Conservation (phyloP, 2,329 filamentous ascomycete genomes). For the Venturia asperata region DNA sequence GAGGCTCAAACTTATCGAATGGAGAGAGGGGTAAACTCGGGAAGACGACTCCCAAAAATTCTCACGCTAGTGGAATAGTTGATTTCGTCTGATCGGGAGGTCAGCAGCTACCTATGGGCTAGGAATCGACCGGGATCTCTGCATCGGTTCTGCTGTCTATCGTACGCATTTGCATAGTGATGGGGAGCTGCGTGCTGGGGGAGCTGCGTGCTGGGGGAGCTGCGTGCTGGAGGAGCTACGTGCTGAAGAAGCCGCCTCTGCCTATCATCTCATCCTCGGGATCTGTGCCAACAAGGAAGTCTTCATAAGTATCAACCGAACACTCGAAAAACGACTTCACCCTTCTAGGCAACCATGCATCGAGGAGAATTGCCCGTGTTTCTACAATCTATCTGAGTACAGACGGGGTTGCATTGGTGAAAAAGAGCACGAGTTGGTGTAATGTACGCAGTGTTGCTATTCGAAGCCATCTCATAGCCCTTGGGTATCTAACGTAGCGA, state of each 20-base stretch:
- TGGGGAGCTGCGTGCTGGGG: neutral
- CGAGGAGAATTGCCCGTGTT: neutral
- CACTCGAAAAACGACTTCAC: neutral
- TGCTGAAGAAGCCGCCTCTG: neutral
- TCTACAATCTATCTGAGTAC: neutral
- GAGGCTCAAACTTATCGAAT: neutral
- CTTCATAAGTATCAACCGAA: neutral
- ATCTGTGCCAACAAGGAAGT: neutral
- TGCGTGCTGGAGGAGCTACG: too few species aligned
- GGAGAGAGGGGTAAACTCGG: neutral
- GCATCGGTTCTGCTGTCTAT: neutral
- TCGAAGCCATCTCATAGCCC: neutral
- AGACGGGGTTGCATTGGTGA: neutral
- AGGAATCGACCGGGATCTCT: neutral
- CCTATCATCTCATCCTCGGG: neutral
- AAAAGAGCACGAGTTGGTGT: neutral
- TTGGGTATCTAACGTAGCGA: constrained; percentile 2
- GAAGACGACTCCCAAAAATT: neutral
- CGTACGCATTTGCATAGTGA: neutral
- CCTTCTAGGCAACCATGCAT: neutral
- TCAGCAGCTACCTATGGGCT: neutral
- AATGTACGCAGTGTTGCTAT: neutral
- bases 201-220: too few species aligned
- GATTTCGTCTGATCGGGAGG: neutral
- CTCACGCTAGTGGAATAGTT: neutral